Evolutionary conservation across 768 basidiomycete species (phyloP).

Genomic region (Macrolepiota dolichaula): DNA sequence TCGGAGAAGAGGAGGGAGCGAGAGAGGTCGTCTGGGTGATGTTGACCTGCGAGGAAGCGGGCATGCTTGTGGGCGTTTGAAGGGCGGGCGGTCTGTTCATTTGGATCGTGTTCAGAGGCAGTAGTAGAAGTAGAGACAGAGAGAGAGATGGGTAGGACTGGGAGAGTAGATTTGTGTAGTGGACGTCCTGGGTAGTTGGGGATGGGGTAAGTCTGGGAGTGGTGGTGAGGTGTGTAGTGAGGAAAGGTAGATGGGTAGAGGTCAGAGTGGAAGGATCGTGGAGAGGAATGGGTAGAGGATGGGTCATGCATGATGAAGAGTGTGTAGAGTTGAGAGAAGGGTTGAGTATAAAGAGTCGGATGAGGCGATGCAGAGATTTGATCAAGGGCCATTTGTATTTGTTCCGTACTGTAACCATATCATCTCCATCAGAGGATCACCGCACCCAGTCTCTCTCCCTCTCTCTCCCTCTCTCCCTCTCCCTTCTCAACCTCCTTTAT

Average conservation of each 20-base stretch:
- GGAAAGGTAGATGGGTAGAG: slow-evolving; percentile 16
- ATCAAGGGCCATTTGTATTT: slow-evolving; percentile 19
- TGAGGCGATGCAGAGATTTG: slow-evolving; percentile 3
- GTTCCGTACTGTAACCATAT: slow-evolving; percentile 11
- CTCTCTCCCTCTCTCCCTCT: background rate
- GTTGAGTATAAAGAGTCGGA: background rate
- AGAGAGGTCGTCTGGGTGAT: slow-evolving; percentile 1
- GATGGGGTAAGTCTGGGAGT: slow-evolving; percentile 26
- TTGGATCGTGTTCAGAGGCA: slow-evolving; percentile 37
- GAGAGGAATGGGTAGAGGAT: slow-evolving; percentile 32
- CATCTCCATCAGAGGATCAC: slow-evolving; percentile 10
- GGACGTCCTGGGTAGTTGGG: slow-evolving; percentile 20
- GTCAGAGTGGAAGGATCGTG: slow-evolving; percentile 24
- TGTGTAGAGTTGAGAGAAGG: background rate
- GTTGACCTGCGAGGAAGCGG: slow-evolving; percentile 33
- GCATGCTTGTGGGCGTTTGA: slow-evolving; percentile 43
- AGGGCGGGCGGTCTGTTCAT: slow-evolving; percentile 47
- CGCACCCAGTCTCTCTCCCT: background rate
- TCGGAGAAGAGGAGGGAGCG: slow-evolving; percentile 13
- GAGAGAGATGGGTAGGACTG: slow-evolving; percentile 21
- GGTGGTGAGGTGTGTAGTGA: slow-evolving; percentile 13
- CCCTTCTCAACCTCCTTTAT: background rate
- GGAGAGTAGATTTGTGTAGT: slow-evolving; percentile 19
- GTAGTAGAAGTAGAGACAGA: slow-evolving; percentile 38
- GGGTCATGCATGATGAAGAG: slow-evolving; percentile 18